Percentiles rank a stretch among this genome's conserved stretches.
These are phyloP conservation scores for Trichoderma harzianum DNA, from an alignment of 2,329 filamentous ascomycete species.

Conservation along the genomic window DNA sequence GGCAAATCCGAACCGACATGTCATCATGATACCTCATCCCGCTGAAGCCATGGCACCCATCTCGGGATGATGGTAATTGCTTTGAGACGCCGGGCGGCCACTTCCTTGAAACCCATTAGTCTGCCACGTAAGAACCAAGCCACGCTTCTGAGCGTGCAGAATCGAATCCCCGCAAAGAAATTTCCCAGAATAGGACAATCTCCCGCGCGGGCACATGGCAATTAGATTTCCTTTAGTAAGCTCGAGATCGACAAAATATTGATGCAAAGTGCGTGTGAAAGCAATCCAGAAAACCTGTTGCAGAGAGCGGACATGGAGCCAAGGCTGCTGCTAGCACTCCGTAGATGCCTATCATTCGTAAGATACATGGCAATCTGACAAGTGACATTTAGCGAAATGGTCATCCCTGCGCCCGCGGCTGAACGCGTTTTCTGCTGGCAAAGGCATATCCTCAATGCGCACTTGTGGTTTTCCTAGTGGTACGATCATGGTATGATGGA, in stretches of 20 bases:
- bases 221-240: background rate
- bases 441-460: background rate
- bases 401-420: background rate
- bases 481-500: background rate
- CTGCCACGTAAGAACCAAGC: constrained; percentile 6
- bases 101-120: background rate
- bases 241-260: background rate
- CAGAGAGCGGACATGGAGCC: background rate
- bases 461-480: background rate
- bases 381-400: background rate
- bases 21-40: background rate
- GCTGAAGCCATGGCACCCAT: background rate
- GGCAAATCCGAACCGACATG: background rate
- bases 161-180: background rate
- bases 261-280: background rate
- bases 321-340: background rate
- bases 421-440: background rate
- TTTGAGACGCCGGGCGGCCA: background rate
- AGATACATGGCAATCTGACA: background rate
- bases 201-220: constrained; percentile 5
- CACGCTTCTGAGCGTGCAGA: background rate
- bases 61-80: background rate
- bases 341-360: background rate
- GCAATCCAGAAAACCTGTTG: background rate
- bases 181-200: background rate